Conservation (phyloP, 2,329 filamentous ascomycete genomes). For the Fusarium siculi region DNA sequence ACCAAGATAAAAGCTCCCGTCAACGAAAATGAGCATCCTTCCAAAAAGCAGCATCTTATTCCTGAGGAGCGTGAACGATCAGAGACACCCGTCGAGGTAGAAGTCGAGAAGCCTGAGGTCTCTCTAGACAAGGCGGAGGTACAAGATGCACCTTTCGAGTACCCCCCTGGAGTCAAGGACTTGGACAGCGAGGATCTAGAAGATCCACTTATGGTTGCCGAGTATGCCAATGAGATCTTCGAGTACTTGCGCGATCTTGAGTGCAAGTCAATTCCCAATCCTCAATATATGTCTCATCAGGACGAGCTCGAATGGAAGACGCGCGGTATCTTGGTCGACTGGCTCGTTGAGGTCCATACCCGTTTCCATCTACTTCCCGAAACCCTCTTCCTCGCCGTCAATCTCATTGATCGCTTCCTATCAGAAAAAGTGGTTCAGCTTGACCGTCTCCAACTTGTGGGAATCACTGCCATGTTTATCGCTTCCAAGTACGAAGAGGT, state of each 20-base stretch:
- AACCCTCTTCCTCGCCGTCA: slow-evolving; percentile 95
- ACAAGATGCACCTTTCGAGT: slow-evolving; percentile 17
- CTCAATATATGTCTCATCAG: slow-evolving; percentile 94
- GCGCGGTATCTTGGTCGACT: slow-evolving; percentile 95
- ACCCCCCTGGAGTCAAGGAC: slow-evolving; percentile 60
- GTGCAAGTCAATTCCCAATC: slow-evolving; percentile 81
- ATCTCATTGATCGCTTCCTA: slow-evolving; percentile 98
- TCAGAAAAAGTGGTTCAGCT: slow-evolving; percentile 95
- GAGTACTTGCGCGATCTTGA: slow-evolving; percentile 93
- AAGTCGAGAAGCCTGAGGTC: slow-evolving; percentile 15
- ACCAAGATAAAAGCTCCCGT: slow-evolving; percentile 65
- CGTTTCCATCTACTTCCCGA: slow-evolving; percentile 95
- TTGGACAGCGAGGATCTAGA: slow-evolving; percentile 89
- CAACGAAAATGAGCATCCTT: slow-evolving; percentile 75
- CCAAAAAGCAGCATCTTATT: slow-evolving; percentile 68
- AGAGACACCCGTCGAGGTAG: slow-evolving; percentile 52
- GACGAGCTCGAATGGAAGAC: slow-evolving; percentile 98
- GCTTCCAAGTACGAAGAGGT: slow-evolving; percentile 99
- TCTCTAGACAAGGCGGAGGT: slow-evolving; percentile 25
- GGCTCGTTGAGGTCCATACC: slow-evolving; percentile 98
- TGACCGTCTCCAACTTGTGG: slow-evolving; percentile 94
- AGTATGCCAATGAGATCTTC: slow-evolving; percentile 97
- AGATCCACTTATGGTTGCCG: slow-evolving; percentile 96
- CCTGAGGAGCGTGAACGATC: slow-evolving; percentile 38
- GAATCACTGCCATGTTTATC: slow-evolving; percentile 99